Percentiles rank a stretch among this genome's conserved stretches.
Evolutionary conservation across 2,329 filamentous ascomycete genomes (phyloP).

Genomic region (Purpureocillium takamizusanense): DNA sequence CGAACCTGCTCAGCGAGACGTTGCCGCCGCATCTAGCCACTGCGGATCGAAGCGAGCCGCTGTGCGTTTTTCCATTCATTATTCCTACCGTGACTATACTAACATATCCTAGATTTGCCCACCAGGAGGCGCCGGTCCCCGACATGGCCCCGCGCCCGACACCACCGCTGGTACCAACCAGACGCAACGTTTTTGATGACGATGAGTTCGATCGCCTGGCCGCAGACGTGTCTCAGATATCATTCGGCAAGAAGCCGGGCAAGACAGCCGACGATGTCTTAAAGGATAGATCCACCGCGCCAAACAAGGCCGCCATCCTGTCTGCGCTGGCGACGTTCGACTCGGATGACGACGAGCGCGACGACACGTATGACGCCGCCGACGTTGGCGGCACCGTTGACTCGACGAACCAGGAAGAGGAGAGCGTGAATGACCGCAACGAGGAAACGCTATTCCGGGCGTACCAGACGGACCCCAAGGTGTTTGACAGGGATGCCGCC

Average conservation of each 20-base stretch:
- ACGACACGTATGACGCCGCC: conserved; percentile 90
- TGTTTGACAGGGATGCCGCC: conserved; percentile 64
- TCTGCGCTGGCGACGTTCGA: conserved; percentile 85
- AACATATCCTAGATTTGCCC: conserved; percentile 17
- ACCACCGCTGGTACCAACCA: conserved; percentile 43
- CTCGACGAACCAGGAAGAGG: conserved; percentile 46
- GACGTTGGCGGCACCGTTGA: conserved; percentile 90
- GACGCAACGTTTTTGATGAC: conserved; percentile 70
- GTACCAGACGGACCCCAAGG: conserved; percentile 53
- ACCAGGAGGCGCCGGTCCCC: conserved; percentile 12
- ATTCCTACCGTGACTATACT: conserved; percentile 5
- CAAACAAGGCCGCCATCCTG: conserved; percentile 77
- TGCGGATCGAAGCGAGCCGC: conserved; percentile 54
- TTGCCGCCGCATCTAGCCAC: conserved; percentile 59
- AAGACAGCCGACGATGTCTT: conserved; percentile 66
- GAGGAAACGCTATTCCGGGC: conserved; percentile 68
- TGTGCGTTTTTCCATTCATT: conserved; percentile 33
- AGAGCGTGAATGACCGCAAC: conserved; percentile 38
- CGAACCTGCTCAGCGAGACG: conserved; percentile 71
- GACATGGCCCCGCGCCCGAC: conserved; percentile 51
- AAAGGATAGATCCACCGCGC: conserved; percentile 51
- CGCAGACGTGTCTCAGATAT: conserved; percentile 57
- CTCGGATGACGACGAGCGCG: conserved; percentile 88
- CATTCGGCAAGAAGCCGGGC: conserved; percentile 63
- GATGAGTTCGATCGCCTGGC: conserved; percentile 70